Conservation (phyloP, 2,329 filamentous ascomycete genomes). For the Plectosphaerella sp. region DNA sequence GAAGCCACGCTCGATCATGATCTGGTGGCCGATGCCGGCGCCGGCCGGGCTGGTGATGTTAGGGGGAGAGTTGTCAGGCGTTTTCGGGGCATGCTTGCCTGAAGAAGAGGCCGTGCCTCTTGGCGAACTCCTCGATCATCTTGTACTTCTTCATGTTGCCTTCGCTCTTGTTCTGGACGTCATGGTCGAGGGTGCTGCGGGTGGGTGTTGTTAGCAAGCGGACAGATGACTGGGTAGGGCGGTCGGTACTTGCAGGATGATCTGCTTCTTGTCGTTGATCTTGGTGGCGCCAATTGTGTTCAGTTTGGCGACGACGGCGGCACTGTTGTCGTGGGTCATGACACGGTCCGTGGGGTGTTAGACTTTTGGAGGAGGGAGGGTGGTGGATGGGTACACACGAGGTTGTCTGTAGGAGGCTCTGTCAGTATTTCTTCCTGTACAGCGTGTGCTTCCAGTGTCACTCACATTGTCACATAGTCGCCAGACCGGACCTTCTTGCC, state of each 20-base stretch:
- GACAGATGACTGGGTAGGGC: slow-evolving; percentile 27
- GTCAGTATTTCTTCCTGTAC: too few relatives aligned
- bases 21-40: slow-evolving; percentile 82
- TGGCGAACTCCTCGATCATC: slow-evolving; percentile 78
- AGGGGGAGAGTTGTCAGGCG: slow-evolving; percentile 44
- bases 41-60: slow-evolving; percentile 42
- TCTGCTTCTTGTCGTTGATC: slow-evolving; percentile 64
- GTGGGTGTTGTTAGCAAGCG: slow-evolving; percentile 57
- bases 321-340: slow-evolving; percentile 87
- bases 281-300: slow-evolving; percentile 73
- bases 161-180: slow-evolving; percentile 78
- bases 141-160: slow-evolving; percentile 78
- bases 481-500: slow-evolving; percentile 74
- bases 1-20: slow-evolving; percentile 84
- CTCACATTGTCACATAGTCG: slow-evolving; percentile 72
- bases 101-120: slow-evolving; percentile 66
- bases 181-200: slow-evolving; percentile 71
- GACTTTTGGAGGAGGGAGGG: too few relatives aligned
- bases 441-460: slow-evolving; percentile 6
- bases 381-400: too few relatives aligned
- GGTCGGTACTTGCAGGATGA: slow-evolving; percentile 49
- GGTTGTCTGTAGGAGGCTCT: too few relatives aligned
- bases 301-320: slow-evolving; percentile 71
- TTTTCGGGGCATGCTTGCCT: slow-evolving; percentile 24
- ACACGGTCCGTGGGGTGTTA: slow-evolving; percentile 52